These are phyloP conservation scores for Colletotrichum camelliae DNA, from an alignment of 2,329 filamentous ascomycete genomes.

Conservation along the genomic window DNA sequence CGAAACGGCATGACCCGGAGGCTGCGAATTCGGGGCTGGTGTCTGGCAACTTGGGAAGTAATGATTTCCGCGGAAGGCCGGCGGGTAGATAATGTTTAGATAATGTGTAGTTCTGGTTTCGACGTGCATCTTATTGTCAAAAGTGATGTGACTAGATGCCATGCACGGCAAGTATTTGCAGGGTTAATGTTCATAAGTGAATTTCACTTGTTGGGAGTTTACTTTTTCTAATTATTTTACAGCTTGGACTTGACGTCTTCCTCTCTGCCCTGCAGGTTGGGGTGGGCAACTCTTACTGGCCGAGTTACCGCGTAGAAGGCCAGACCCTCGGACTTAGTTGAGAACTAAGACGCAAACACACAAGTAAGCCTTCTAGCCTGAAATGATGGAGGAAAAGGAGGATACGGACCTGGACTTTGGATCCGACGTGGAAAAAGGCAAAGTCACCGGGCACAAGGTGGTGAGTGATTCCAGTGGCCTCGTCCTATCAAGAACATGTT, in stretches of 20 bases:
- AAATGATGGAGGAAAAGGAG: not conserved
- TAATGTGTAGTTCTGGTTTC: not conserved
- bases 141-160: not conserved
- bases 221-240: not conserved
- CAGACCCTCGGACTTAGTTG: constrained; percentile 18
- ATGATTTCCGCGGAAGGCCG: not conserved
- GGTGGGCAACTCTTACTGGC: constrained; percentile 1
- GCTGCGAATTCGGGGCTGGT: not conserved
- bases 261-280: constrained; percentile 1
- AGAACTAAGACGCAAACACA: not conserved
- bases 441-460: not conserved
- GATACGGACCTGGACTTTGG: not conserved
- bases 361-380: not conserved
- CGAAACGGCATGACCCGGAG: not conserved
- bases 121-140: not conserved
- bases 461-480: not conserved
- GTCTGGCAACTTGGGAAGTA: not conserved
- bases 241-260: not conserved
- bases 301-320: constrained; percentile 18
- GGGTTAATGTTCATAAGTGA: fast-evolving
- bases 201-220: not conserved
- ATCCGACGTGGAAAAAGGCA: not conserved
- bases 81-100: not conserved
- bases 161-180: not conserved
- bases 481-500: not conserved